Evolutionary conservation across 345 rosid species (phyloP), one percentile per base, ranked within the genome.

Genomic region (Trapa bicornis): DNA sequence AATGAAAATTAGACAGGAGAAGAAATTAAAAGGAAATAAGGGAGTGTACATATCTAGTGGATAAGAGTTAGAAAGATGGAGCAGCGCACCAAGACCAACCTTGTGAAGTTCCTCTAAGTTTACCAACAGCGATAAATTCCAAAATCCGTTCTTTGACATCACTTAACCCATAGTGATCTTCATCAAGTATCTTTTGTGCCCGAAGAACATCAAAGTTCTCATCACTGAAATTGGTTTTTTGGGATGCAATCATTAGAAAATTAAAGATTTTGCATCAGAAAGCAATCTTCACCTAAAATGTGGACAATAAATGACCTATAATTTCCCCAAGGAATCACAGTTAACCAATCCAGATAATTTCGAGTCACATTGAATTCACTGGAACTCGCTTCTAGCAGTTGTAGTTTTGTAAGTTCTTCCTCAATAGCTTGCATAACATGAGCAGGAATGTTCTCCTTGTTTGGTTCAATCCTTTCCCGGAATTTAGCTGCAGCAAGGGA

Each of bases 301-400:
- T 65, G 62, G 17, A 50, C 60, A 67, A 52, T 14, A 37, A 22
- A 22, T 22, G 11, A 91, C 99, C 99, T 95, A 85, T 86, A 91
- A 77, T 84, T 87, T 74, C 99, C 97, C 97, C 97, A 95, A 57
- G 99, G 99, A 73, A 95, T 75, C 2, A 81, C 84, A 48, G 99
- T 95, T 82, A 91, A 76, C 99, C 99, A 95, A 84, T 95, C 99
- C 76, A 95, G 83, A 81, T 95, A 95, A 78, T 89, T 95, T 70
- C 99, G 96, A 75, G 99, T 95, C 66, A 95, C 99, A 76, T 91
- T 95, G 82, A 95, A 95, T 83, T 95, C 99, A 82, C 99, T 95
- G 37, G 99, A 95, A 79, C 99, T 95, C 70, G 99, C 96, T 79
- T 95, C 99, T 78, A 95, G 81, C 67, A 95, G 88, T 86, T 91